Percentiles rank a stretch among this genome's conserved stretches.
Evolutionary conservation across 495 filamentous ascomycete genomes (phyloP).

Genomic region (Trichocladium antarcticum): DNA sequence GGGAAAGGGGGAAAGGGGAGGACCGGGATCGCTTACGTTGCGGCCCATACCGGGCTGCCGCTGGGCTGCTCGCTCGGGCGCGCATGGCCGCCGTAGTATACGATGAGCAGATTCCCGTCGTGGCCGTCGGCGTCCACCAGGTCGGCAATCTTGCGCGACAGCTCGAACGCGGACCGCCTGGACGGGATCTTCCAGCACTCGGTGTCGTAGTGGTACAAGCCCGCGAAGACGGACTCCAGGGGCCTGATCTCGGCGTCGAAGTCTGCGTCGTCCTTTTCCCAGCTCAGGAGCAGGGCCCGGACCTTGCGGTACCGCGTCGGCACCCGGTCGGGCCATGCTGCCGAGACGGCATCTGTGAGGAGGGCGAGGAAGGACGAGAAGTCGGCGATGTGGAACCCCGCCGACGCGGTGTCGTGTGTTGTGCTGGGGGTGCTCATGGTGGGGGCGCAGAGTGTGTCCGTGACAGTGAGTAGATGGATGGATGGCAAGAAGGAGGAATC

Average conservation of each 20-base stretch:
- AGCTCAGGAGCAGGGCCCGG: conserved; percentile 24
- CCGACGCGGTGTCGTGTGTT: conserved; percentile 5
- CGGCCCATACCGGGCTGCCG: conserved; percentile 15
- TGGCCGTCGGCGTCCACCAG: background rate
- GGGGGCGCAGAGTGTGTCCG: no score
- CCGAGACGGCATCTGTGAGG: conserved; percentile 6
- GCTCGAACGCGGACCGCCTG: conserved; percentile 4
- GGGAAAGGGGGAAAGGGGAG: background rate
- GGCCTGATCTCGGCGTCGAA: conserved; percentile 11
- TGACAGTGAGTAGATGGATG: no score
- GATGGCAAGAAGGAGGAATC: no score
- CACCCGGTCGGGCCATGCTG: conserved; percentile 9
- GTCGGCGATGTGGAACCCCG: conserved; percentile 8
- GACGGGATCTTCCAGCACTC: conserved; percentile 17
- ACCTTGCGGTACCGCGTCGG: conserved; percentile 10
- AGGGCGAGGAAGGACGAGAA: conserved; percentile 2
- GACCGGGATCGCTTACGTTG: no score
- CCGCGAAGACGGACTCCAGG: conserved; percentile 13
- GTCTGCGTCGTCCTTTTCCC: conserved; percentile 25
- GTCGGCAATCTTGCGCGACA: conserved; percentile 8
- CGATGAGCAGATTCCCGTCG: conserved; percentile 15
- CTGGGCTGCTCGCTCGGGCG: conserved; percentile 4
- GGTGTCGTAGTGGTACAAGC: conserved; percentile 14
- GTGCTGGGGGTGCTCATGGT: background rate
- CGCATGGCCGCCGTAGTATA: conserved; percentile 25